A percentile compares a stretch with the other conserved stretches of the same genome.
These are phyloP conservation scores for Aspergillus chevalieri DNA, from an alignment of 2,329 filamentous ascomycete genomes.

Conservation along the genomic window DNA sequence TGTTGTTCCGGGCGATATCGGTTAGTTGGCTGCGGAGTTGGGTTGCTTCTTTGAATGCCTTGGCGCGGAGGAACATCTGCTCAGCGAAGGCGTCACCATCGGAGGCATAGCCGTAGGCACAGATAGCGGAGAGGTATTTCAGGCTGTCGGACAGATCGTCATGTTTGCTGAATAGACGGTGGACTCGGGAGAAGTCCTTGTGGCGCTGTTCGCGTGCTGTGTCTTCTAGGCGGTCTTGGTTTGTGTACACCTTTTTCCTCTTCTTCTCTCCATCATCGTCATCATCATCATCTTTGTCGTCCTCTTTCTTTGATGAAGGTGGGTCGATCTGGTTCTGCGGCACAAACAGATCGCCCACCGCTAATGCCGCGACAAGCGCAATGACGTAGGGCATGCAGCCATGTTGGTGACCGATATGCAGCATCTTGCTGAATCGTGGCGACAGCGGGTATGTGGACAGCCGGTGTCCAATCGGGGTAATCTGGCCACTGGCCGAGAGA, in stretches of 20 bases:
- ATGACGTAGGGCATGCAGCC: slow-evolving; percentile 80
- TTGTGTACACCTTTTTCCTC: slow-evolving; percentile 45
- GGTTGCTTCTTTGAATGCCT: slow-evolving; percentile 77
- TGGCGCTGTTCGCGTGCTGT: slow-evolving; percentile 61
- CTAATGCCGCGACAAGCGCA: slow-evolving; percentile 79
- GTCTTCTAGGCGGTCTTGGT: slow-evolving; percentile 66
- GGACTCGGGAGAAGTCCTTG: slow-evolving; percentile 63
- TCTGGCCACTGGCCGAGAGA: slow-evolving; percentile 62
- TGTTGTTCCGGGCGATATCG: slow-evolving; percentile 69
- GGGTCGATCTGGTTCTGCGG: slow-evolving; percentile 72
- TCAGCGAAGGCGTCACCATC: slow-evolving; percentile 66
- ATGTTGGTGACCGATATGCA: slow-evolving; percentile 79
- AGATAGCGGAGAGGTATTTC: slow-evolving; percentile 82
- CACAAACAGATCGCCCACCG: slow-evolving; percentile 81
- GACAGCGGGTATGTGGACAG: slow-evolving; percentile 86
- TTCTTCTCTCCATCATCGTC: slow-evolving; percentile 20
- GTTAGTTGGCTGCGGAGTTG: slow-evolving; percentile 80
- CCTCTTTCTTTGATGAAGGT: slow-evolving; percentile 38
- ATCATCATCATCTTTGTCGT: neutral
- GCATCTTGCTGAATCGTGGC: slow-evolving; percentile 83
- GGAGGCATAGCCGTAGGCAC: slow-evolving; percentile 72
- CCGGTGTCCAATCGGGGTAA: slow-evolving; percentile 72
- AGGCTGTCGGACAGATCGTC: slow-evolving; percentile 83
- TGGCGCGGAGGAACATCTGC: slow-evolving; percentile 76
- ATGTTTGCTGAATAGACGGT: slow-evolving; percentile 70